These are phyloP conservation scores for Salix exigua DNA, from an alignment of 345 rosid species.

Conservation along the genomic window DNA sequence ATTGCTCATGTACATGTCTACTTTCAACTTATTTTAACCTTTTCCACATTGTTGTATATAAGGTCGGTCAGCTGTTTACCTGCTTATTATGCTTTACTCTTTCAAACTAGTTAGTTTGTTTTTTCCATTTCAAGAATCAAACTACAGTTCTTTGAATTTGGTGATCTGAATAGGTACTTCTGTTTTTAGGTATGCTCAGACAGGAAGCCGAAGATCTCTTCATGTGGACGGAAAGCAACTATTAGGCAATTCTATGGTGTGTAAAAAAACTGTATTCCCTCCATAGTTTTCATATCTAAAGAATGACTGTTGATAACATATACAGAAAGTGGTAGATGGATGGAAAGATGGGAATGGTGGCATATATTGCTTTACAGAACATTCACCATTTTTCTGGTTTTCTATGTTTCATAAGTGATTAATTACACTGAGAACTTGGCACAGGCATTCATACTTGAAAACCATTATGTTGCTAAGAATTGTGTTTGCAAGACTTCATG, in stretches of 20 bases:
- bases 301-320: not conserved
- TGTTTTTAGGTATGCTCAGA: slow-evolving; percentile 22
- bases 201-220: slow-evolving; percentile 19
- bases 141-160: not conserved
- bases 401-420: not conserved
- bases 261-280: not conserved
- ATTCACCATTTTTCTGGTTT: not conserved
- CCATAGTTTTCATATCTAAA: not conserved
- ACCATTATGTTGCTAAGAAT: not conserved
- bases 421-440: not conserved
- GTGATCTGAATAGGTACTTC: not conserved
- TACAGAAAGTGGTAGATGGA: not conserved
- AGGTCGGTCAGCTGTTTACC: slow-evolving; percentile 9
- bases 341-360: not conserved
- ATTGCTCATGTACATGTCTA: slow-evolving; percentile 21
- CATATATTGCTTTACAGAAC: not conserved
- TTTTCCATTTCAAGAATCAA: not conserved
- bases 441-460: not conserved
- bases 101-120: not conserved
- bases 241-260: slow-evolving; percentile 28
- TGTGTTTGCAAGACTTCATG: not conserved
- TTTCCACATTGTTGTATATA: slow-evolving; percentile 20
- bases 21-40: slow-evolving; percentile 17
- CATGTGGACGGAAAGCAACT: slow-evolving; percentile 23
- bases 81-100: not conserved